Percentiles rank a stretch among this genome's conserved stretches.
These are phyloP conservation scores for Helotiales sp. DNA, from an alignment of 2,329 filamentous ascomycete species.

Conservation along the genomic window DNA sequence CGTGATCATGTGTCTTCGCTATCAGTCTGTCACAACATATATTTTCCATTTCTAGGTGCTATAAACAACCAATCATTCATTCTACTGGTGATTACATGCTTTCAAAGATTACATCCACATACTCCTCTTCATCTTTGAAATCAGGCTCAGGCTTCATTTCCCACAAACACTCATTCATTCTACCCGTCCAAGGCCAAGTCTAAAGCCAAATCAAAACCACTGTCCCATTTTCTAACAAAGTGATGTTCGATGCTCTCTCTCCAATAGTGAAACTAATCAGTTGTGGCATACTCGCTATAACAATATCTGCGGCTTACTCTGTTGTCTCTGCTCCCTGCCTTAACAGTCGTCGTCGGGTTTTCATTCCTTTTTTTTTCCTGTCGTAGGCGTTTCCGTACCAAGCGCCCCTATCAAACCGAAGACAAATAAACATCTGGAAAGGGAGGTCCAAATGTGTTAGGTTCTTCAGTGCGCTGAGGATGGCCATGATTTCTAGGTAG, in stretches of 20 bases:
- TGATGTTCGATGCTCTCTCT: background rate
- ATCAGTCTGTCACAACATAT: too few species aligned
- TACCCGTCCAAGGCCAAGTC: slow-evolving; percentile 24
- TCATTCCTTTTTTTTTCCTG: too few species aligned
- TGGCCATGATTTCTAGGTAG: background rate
- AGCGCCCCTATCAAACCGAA: slow-evolving; percentile 14
- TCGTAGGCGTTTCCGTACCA: slow-evolving; percentile 21
- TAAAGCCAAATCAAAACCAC: slow-evolving; percentile 14
- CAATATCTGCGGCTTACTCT: slow-evolving; percentile 7
- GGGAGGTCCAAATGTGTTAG: slow-evolving; percentile 20
- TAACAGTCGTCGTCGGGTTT: background rate
- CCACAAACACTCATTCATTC: slow-evolving; percentile 17
- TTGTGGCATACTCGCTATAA: slow-evolving; percentile 1
- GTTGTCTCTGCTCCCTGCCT: slow-evolving; percentile 6
- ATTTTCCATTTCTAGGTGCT: too few species aligned
- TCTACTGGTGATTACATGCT: background rate
- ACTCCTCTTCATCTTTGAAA: background rate
- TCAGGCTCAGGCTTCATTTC: background rate
- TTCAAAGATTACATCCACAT: background rate
- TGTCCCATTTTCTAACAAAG: background rate
- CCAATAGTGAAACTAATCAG: slow-evolving; percentile 7
- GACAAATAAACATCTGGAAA: background rate
- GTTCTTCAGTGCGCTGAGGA: slow-evolving; percentile 5
- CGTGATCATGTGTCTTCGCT: too few species aligned
- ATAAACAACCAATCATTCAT: too few species aligned